phyloP scores from a whole-genome alignment of 2,329 filamentous ascomycete genomes.

The Coleophoma cylindrospora region DNA sequence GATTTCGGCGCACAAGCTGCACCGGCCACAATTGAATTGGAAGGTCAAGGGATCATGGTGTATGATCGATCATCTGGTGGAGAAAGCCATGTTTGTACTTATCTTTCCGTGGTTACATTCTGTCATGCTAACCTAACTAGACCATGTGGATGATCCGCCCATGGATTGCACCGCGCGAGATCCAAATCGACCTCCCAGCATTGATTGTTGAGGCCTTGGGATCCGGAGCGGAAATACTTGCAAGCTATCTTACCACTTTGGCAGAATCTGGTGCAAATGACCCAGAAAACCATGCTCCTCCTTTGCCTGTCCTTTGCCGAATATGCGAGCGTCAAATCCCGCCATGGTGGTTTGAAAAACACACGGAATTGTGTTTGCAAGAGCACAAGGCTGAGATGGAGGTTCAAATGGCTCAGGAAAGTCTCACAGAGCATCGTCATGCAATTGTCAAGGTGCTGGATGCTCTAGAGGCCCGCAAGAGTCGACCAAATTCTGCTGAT shows the following conservation, averaged over 20 bases:
- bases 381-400: slow-evolving; percentile 98
- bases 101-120: neutral
- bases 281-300: slow-evolving; percentile 71
- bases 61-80: slow-evolving; percentile 84
- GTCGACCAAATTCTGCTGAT: slow-evolving; percentile 55
- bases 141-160: slow-evolving; percentile 99
- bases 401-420: slow-evolving; percentile 92
- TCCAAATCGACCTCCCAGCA: slow-evolving; percentile 89
- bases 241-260: slow-evolving; percentile 84
- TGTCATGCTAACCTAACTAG: slow-evolving; percentile 40
- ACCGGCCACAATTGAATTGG: slow-evolving; percentile 66
- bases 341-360: slow-evolving; percentile 99
- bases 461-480: slow-evolving; percentile 75
- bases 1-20: slow-evolving; percentile 29
- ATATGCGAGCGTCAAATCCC: slow-evolving; percentile 97
- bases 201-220: slow-evolving; percentile 90
- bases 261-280: slow-evolving; percentile 79
- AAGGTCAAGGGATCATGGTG: slow-evolving; percentile 97
- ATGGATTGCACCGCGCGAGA: slow-evolving; percentile 80
- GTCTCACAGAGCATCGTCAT: slow-evolving; percentile 85
- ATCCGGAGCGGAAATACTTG: slow-evolving; percentile 89
- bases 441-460: slow-evolving; percentile 94
- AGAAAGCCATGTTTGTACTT: slow-evolving; percentile 76
- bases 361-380: slow-evolving; percentile 91
- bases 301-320: slow-evolving; percentile 82